Evolutionary conservation across 306 rosid species (phyloP), one percentile per base, ranked within the genome.

Genomic region (Pueraria montana): DNA sequence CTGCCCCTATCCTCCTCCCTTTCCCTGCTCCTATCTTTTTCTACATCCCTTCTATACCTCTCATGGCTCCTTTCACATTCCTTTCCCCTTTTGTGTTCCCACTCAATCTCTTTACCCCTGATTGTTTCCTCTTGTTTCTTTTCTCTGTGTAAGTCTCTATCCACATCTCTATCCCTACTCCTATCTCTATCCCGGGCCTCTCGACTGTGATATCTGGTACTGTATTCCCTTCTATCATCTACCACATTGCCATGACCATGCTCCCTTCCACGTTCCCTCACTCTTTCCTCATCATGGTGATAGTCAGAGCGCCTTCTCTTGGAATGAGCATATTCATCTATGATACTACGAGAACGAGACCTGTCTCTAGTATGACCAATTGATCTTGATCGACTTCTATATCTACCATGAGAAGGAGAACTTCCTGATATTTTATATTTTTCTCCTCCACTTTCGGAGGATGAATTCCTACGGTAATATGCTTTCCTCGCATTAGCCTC

Each of bases 331-430:
- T 90, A 90, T 75, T 91, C 98, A 26, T 96, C 99, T 68, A 79
- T 67, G 11, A 85, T 82, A 84, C 91, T 86, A 26, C 67, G 87
- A 49, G 96, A 89, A 64, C 74, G 83, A 72, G 97, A 90, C 84
- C 90, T 87, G 76, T 84, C 94, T 75, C 92, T 87, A 46, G 87
- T 68, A 80, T 46, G 91, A 81, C 89, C 89, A 70, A 63, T 78
- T 18, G 95, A 94, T 84, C 87, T 88, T 48, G 99, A 90, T 81
- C 84, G 89, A 77, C 98, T 89, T 84, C 94, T 86, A 55, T 64
- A 27, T 62, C 87, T 85, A 74, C 82, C 80, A 26, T 34, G 87
- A 64, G 86, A 86, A 72, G 90, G 88, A 64, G 91, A 89, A 66
- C 48, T 71, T 48, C 75, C 83, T 46, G 78, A 69, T 20, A 74